Percentiles rank a stretch among this genome's conserved stretches.
Evolutionary conservation across 495 filamentous ascomycete species (phyloP).

Genomic region (Neurospora discreta): DNA sequence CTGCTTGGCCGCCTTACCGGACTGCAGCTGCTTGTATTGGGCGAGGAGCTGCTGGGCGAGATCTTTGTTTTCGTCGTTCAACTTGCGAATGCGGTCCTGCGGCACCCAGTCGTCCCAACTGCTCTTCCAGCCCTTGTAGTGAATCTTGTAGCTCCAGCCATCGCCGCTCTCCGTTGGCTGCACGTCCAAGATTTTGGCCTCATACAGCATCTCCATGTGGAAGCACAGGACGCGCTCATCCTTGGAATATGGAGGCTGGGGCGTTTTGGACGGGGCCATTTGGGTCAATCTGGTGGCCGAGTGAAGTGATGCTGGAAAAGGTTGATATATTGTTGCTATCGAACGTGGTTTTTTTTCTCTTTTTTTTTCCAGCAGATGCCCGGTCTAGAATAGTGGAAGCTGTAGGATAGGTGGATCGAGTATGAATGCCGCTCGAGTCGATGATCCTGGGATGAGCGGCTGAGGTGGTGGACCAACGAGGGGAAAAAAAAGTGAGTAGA

Average conservation of each 20-base stretch:
- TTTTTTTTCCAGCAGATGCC: too few species aligned
- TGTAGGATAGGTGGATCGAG: background rate
- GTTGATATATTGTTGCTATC: background rate
- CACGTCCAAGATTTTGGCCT: constrained; percentile 85
- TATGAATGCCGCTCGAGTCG: background rate
- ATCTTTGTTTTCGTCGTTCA: constrained; percentile 86
- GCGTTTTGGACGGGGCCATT: constrained; percentile 31
- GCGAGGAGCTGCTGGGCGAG: constrained; percentile 57
- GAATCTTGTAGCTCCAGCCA: constrained; percentile 74
- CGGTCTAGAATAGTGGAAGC: background rate
- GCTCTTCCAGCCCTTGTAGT: constrained; percentile 99
- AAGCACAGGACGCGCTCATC: constrained; percentile 96
- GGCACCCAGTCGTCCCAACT: constrained; percentile 99
- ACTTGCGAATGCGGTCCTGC: constrained; percentile 86
- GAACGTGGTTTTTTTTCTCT: background rate
- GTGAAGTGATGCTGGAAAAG: background rate
- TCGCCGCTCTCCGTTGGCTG: constrained; percentile 58
- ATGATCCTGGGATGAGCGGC: background rate
- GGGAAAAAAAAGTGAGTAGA: background rate
- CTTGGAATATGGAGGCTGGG: constrained; percentile 55
- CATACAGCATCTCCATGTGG: constrained; percentile 91
- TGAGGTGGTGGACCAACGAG: background rate
- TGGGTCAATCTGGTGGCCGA: background rate
- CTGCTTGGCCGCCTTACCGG: constrained; percentile 35
- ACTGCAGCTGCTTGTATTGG: constrained; percentile 38